Percentiles rank a stretch among this genome's conserved stretches.
These are phyloP conservation scores for Azolla pinnata DNA, from an alignment of 75 land plant genomes.

Conservation along the genomic window DNA sequence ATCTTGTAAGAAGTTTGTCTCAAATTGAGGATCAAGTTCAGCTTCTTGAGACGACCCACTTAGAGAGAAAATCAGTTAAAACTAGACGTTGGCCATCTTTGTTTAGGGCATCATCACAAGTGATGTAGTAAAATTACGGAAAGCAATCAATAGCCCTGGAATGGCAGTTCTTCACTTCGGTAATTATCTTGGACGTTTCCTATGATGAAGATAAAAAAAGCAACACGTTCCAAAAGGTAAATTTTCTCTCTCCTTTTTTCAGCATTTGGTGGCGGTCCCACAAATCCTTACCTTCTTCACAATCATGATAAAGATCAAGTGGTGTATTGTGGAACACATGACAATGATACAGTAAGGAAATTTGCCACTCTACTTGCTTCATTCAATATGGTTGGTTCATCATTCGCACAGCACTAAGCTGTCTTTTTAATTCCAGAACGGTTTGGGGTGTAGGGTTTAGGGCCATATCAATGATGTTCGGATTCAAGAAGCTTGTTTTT, in stretches of 20 bases:
- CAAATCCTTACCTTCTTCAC: slow-evolving; percentile 83
- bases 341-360: slow-evolving; percentile 74
- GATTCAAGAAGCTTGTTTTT: too few species aligned
- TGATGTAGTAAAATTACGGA: slow-evolving; percentile 77
- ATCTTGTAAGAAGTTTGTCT: slow-evolving; percentile 46
- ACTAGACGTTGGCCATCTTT: too few species aligned
- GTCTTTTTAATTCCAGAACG: too few species aligned
- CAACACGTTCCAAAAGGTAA: not conserved
- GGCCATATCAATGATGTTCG: too few species aligned
- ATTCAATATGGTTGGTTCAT: too few species aligned
- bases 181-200: slow-evolving; percentile 11
- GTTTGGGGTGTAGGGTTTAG: too few species aligned
- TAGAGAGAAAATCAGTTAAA: too few species aligned
- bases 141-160: slow-evolving; percentile 77
- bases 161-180: slow-evolving; percentile 99
- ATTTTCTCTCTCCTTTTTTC: not conserved
- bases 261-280: slow-evolving; percentile 72
- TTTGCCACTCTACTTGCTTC: too few species aligned
- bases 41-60: too few species aligned
- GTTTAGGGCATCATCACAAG: slow-evolving; percentile 80
- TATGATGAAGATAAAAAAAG: not conserved
- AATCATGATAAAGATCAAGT: slow-evolving; percentile 91
- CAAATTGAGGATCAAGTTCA: too few species aligned
- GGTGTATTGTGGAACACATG: slow-evolving; percentile 94
- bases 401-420: too few species aligned